Evolutionary conservation across 495 filamentous ascomycete species (phyloP).

Genomic region (Elaphomyces granulatus): DNA sequence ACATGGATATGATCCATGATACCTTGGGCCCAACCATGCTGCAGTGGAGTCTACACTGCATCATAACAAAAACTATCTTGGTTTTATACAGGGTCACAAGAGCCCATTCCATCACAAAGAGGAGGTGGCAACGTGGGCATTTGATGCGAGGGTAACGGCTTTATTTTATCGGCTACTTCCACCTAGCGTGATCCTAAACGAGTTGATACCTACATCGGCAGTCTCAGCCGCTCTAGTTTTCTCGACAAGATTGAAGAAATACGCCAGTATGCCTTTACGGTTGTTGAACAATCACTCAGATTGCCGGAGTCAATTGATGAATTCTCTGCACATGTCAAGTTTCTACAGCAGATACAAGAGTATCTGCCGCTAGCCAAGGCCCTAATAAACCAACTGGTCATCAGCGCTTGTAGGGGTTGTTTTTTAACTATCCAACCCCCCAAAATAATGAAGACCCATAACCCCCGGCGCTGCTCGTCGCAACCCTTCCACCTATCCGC

Average conservation of each 20-base stretch:
- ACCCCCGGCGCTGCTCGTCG: too few species aligned
- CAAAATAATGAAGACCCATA: too few species aligned
- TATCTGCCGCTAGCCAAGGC: too few species aligned
- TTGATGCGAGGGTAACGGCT: conserved; percentile 3
- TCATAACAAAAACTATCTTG: conserved; percentile 7
- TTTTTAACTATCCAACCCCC: too few species aligned
- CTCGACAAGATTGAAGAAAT: conserved; percentile 3
- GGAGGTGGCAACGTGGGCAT: conserved; percentile 4
- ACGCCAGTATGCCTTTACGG: conserved; percentile 3
- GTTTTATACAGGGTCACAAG: conserved; percentile 3
- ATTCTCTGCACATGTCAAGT: conserved; percentile 5
- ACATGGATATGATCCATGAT: conserved; percentile 4
- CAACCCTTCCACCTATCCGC: too few species aligned
- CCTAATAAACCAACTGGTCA: too few species aligned
- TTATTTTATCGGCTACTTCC: conserved; percentile 4
- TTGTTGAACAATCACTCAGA: conserved; percentile 3
- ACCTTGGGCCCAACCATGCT: conserved; percentile 3
- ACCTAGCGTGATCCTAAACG: conserved; percentile 1
- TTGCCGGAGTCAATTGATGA: too few species aligned
- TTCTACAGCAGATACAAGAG: conserved; percentile 8
- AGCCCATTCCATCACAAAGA: conserved; percentile 6
- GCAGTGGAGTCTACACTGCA: conserved; percentile 8
- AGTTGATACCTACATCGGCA: conserved; percentile 3
- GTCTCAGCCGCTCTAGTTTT: neutral
- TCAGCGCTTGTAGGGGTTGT: too few species aligned